Conservation (phyloP, 768 basidiomycete species). For the Strobilomyces echinocephalus region DNA sequence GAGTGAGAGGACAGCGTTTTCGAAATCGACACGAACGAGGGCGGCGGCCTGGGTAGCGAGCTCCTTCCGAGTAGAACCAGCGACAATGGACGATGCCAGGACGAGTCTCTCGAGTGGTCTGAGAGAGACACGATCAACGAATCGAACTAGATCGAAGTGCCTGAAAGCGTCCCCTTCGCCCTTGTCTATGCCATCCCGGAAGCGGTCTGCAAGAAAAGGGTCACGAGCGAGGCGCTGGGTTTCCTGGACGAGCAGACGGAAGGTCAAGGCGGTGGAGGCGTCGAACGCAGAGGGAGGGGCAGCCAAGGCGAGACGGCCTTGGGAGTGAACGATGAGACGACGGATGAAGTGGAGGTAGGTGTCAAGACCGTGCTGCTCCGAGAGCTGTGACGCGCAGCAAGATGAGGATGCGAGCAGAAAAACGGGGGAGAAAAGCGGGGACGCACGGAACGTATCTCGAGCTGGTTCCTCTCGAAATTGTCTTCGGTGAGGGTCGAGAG, state of each 20-base stretch:
- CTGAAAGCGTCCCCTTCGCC: slow-evolving; percentile 82
- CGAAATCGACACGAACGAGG: slow-evolving; percentile 74
- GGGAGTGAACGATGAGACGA: slow-evolving; percentile 86
- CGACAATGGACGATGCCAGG: slow-evolving; percentile 68
- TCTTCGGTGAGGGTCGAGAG: slow-evolving; percentile 95
- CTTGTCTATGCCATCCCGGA: slow-evolving; percentile 85
- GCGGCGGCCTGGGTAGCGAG: slow-evolving; percentile 53
- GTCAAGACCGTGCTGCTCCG: slow-evolving; percentile 94
- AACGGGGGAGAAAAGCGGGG: slow-evolving; percentile 10
- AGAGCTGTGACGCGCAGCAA: slow-evolving; percentile 55
- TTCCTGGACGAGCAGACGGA: slow-evolving; percentile 83
- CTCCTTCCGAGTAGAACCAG: slow-evolving; percentile 57
- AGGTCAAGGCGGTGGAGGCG: slow-evolving; percentile 72
- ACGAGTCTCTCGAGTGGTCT: slow-evolving; percentile 77
- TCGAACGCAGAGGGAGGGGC: slow-evolving; percentile 64
- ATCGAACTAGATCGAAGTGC: slow-evolving; percentile 78
- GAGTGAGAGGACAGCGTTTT: slow-evolving; percentile 68
- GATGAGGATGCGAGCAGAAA: slow-evolving; percentile 6
- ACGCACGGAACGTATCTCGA: slow-evolving; percentile 92
- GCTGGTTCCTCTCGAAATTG: slow-evolving; percentile 90
- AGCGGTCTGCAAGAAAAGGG: slow-evolving; percentile 85
- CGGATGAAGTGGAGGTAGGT: slow-evolving; percentile 98
- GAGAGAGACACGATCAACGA: slow-evolving; percentile 76
- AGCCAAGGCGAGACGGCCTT: slow-evolving; percentile 59
- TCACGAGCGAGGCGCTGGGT: slow-evolving; percentile 85